Percentiles rank a stretch among this genome's conserved stretches.
phyloP scores from a whole-genome alignment of 1,284 basidiomycete genomes.

The Trichosporon ovoides region DNA sequence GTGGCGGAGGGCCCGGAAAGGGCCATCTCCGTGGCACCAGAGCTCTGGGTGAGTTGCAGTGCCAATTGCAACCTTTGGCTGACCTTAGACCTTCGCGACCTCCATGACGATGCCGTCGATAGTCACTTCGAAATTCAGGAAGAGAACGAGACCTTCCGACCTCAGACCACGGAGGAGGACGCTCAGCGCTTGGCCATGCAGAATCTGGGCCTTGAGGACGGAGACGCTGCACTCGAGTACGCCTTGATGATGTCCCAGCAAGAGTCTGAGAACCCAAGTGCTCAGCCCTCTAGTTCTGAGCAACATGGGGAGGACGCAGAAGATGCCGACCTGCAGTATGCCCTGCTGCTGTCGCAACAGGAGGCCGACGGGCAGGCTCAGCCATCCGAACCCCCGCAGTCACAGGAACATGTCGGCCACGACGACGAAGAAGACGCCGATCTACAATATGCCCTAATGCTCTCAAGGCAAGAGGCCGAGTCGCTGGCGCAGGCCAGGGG shows the following conservation, averaged over 20 bases:
- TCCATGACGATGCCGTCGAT: constrained; percentile 31
- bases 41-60: constrained; percentile 21
- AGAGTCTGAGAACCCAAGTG: constrained; percentile 12
- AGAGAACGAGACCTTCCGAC: constrained; percentile 21
- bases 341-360: constrained; percentile 37
- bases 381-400: background rate
- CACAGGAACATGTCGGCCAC: background rate
- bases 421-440: constrained; percentile 27
- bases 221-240: constrained; percentile 40
- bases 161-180: constrained; percentile 17
- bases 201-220: constrained; percentile 35
- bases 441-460: constrained; percentile 39
- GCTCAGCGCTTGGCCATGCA: constrained; percentile 29
- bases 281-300: background rate
- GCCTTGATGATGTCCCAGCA: constrained; percentile 40
- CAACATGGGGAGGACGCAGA: constrained; percentile 10
- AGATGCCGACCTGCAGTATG: constrained; percentile 40
- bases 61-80: background rate
- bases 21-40: constrained; percentile 22
- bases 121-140: constrained; percentile 30
- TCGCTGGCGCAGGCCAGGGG: background rate
- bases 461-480: constrained; percentile 30
- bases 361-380: constrained; percentile 13
- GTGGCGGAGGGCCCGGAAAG: constrained; percentile 23
- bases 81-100: constrained; percentile 30